phyloP scores from a whole-genome alignment of 2,329 filamentous ascomycete species.

The Xylaria sp. region DNA sequence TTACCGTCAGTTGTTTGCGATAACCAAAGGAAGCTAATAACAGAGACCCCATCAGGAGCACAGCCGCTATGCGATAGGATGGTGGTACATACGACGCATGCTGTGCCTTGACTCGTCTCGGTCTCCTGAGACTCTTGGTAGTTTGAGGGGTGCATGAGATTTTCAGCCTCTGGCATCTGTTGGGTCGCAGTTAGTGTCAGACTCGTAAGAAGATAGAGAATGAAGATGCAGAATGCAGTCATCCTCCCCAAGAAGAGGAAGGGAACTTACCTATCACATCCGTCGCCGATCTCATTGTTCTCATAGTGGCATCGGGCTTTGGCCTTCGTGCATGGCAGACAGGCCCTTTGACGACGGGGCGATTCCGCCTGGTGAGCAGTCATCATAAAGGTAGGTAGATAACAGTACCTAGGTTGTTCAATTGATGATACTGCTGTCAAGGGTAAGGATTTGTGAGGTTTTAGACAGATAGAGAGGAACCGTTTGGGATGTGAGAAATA shows the following conservation, averaged over 20 bases:
- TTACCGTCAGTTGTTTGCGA: no score
- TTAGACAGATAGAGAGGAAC: no score
- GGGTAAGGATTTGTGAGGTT: no score
- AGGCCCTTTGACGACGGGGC: conserved; percentile 28
- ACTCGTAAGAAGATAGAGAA: not conserved
- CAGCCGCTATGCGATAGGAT: not conserved
- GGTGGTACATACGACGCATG: conserved; percentile 16
- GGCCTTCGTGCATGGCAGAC: conserved; percentile 28
- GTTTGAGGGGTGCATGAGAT: conserved; percentile 27
- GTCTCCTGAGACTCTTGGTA: conserved; percentile 28
- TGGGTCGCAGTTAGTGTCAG: not conserved
- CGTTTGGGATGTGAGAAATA: no score
- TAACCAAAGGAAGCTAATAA: no score
- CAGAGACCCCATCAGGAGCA: no score
- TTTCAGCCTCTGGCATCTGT: conserved; percentile 26
- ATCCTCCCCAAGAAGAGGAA: not conserved
- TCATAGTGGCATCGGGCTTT: conserved; percentile 30
- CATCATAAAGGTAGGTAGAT: not conserved
- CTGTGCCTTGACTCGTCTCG: conserved; percentile 28
- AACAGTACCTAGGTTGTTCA: no score
- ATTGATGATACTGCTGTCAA: no score
- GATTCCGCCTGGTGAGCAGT: conserved; percentile 16
- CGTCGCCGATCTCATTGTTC: conserved; percentile 20
- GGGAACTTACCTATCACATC: conserved; percentile 25
- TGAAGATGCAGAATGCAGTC: not conserved